Base-by-base conservation (phyloP, 129 eudicot species). In the Arctium minus region DNA sequence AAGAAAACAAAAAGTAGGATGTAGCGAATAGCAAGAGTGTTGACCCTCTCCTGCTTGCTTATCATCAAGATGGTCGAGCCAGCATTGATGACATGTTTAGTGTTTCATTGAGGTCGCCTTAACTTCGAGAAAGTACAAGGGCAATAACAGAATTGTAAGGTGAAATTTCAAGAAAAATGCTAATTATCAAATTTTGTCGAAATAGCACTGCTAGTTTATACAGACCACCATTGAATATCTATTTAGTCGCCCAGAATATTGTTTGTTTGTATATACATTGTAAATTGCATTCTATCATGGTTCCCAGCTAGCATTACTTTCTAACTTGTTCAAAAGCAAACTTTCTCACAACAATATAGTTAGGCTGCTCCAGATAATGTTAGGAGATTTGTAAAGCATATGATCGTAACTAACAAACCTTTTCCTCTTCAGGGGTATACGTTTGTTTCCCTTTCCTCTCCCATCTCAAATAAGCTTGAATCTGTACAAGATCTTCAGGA, bases 401-500 rank as follows among this genome's bases (percentile, higher is more conserved):
- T 73, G 64, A 80, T 71, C 42, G 74, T 30, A 36, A 83, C 17
- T 72, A 74, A 85, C 92, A 83, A 83, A 73, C 99, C 94, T 96
- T 93, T 86, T 96, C 97, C 80, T 91, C 80, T 85, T 93, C 98
- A 74, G 97, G 99, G 64, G 89, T 89, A 85, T 96, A 96, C 29
- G 62, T 93, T 87, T 96, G 98, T 85, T 96, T 96, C 67, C 99
- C 99, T 60, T 90, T 92, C 84, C 94, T 93, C 83, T 96, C 99
- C 99, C 99, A 96, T 78, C 99, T 91, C 84, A 96, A 74, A 79
- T 93, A 96, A 77, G 99, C 94, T 86, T 96, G 99, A 86, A 93
- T 76, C 81, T 96, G 98, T 56, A 96, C 99, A 86, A 96, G 97
- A 80, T 96, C 98, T 80, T 96, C 99, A 36, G 99, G 96, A 83